Evolutionary conservation across 495 filamentous ascomycete species (phyloP).

Genomic region (Usnea hakonensis): DNA sequence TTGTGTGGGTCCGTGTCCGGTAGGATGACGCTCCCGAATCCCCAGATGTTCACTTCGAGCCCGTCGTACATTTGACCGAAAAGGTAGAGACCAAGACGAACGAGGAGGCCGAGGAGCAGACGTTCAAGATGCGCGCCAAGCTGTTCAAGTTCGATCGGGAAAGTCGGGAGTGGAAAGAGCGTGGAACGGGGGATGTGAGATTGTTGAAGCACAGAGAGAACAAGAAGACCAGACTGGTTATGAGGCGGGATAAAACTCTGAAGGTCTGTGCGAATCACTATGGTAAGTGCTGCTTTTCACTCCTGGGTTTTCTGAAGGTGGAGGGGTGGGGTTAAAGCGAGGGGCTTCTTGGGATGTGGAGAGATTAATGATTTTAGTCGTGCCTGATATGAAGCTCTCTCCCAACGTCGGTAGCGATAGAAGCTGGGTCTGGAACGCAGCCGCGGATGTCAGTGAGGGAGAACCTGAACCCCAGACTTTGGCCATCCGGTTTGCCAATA

Average conservation of each 20-base stretch:
- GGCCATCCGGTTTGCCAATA: conserved; percentile 96
- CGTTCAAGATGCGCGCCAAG: conserved; percentile 99
- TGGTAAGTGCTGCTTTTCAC: conserved; percentile 50
- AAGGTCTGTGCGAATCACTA: conserved; percentile 99
- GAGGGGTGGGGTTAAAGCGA: neutral
- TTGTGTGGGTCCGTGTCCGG: conserved; percentile 6
- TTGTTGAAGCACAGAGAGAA: conserved; percentile 98
- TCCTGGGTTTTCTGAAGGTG: neutral
- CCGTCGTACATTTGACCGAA: conserved; percentile 88
- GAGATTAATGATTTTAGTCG: conserved; percentile 50
- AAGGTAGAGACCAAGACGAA: conserved; percentile 96
- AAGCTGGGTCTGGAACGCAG: conserved; percentile 98
- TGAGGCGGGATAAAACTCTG: conserved; percentile 98
- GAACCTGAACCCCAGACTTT: conserved; percentile 94
- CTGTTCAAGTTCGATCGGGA: conserved; percentile 96
- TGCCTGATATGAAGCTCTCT: conserved; percentile 97
- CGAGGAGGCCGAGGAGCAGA: conserved; percentile 94
- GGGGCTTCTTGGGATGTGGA: neutral
- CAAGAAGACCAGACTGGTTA: conserved; percentile 93
- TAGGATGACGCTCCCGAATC: conserved; percentile 72
- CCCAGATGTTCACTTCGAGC: conserved; percentile 93
- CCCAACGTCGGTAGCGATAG: conserved; percentile 97
- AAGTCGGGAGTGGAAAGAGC: conserved; percentile 95
- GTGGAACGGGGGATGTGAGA: conserved; percentile 92
- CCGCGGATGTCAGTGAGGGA: conserved; percentile 95